phyloP scores from a whole-genome alignment of 495 filamentous ascomycete species.

The Neurospora sp. region DNA sequence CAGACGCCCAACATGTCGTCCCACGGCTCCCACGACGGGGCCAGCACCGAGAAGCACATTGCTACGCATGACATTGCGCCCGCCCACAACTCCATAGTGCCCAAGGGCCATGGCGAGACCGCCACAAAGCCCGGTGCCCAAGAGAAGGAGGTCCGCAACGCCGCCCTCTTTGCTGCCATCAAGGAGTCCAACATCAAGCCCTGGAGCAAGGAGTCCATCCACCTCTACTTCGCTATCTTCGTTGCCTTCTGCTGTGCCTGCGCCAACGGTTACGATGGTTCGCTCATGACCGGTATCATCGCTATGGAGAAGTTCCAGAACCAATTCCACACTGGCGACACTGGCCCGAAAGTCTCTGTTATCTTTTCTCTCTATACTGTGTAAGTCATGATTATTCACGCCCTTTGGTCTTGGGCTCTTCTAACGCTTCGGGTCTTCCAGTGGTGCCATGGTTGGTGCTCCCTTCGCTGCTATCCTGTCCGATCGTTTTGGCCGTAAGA shows the following conservation, averaged over 20 bases:
- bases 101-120: constrained; percentile 25
- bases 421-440: constrained; percentile 2
- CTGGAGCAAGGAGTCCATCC: constrained; percentile 43
- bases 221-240: constrained; percentile 42
- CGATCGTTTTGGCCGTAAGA: constrained; percentile 32
- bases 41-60: constrained; percentile 14
- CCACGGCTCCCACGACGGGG: constrained; percentile 16
- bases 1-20: constrained; percentile 20
- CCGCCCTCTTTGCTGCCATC: constrained; percentile 48
- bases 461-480: constrained; percentile 35
- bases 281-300: constrained; percentile 24
- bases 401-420: background rate
- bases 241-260: constrained; percentile 41
- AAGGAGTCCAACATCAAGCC: constrained; percentile 45
- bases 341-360: constrained; percentile 26
- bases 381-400: constrained; percentile 17
- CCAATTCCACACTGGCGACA: constrained; percentile 25
- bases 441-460: constrained; percentile 37
- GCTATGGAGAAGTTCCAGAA: constrained; percentile 31
- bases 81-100: constrained; percentile 9
- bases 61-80: constrained; percentile 6
- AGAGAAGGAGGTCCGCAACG: constrained; percentile 43
- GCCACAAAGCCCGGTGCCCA: constrained; percentile 29
- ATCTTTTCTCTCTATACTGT: constrained; percentile 41
- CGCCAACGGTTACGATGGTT: constrained; percentile 42